A percentile compares a stretch with the other conserved stretches of the same genome.
Evolutionary conservation across 2,329 filamentous ascomycete genomes (phyloP).

Genomic region (Blastomyces parvus): DNA sequence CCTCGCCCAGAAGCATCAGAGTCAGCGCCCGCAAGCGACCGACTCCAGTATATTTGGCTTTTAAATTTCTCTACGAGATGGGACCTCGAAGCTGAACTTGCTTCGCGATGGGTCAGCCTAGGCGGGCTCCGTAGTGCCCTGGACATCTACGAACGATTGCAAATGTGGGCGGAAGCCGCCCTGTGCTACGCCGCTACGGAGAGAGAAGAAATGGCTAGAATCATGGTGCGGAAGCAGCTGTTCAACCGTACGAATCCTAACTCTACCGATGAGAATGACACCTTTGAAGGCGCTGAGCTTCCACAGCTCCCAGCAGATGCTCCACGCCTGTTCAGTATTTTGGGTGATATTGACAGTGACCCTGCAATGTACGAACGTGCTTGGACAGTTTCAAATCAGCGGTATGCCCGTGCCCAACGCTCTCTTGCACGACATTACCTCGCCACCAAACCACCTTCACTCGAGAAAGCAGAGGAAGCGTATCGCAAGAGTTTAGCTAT

Average conservation of each 20-base stretch:
- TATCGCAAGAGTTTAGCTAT: slow-evolving; percentile 68
- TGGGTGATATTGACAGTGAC: slow-evolving; percentile 78
- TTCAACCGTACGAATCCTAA: slow-evolving; percentile 52
- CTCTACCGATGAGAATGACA: slow-evolving; percentile 46
- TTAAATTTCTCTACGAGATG: slow-evolving; percentile 77
- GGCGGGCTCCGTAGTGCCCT: slow-evolving; percentile 82
- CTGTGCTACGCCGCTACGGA: slow-evolving; percentile 72
- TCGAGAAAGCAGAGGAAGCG: slow-evolving; percentile 60
- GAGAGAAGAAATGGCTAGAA: slow-evolving; percentile 73
- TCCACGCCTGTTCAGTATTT: slow-evolving; percentile 80
- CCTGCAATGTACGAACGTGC: slow-evolving; percentile 69
- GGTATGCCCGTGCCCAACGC: slow-evolving; percentile 79
- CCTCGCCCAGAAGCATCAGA: slow-evolving; percentile 66
- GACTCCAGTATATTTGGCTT: slow-evolving; percentile 74
- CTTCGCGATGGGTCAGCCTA: slow-evolving; percentile 80
- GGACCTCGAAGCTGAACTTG: slow-evolving; percentile 90
- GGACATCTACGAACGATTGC: slow-evolving; percentile 88
- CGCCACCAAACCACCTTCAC: slow-evolving; percentile 49
- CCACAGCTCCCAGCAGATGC: slow-evolving; percentile 68
- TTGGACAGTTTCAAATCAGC: slow-evolving; percentile 71
- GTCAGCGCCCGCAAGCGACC: slow-evolving; percentile 60
- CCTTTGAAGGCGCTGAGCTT: slow-evolving; percentile 59
- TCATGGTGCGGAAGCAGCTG: slow-evolving; percentile 66
- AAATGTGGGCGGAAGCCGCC: slow-evolving; percentile 91
- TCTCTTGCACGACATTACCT: slow-evolving; percentile 75